Evolutionary conservation across 495 filamentous ascomycete genomes (phyloP), one percentile per base, ranked within the genome.

Genomic region (Xylona heveae): DNA sequence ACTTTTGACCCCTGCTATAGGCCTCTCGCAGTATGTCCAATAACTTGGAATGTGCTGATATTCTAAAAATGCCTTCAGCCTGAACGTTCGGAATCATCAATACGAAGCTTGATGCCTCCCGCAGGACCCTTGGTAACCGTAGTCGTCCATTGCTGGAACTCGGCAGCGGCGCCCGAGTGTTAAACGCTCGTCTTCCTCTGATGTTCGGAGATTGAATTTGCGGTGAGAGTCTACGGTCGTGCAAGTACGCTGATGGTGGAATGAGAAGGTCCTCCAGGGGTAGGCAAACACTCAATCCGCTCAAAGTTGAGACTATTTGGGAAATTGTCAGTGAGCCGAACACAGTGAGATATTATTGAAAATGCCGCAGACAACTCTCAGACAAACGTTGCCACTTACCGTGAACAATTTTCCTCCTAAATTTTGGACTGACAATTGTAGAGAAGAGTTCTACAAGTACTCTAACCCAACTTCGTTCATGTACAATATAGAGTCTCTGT

Each of bases 401-500:
- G 36, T 65, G 61, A 6, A 65, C 45, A 16, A 68, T 55, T 48
- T 68, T 68, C 48, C 58, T 57, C 40, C 59, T 49, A 38, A 66
- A 66, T 37, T 68, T 68, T n/a, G 58, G 58, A 20, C 57, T 60
- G 18, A 66, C 63, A 10, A 68, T 55, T 3, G 61, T 62, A 2
- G 58, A 59, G 43, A 68, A 61, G 40, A 66, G 57, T 38, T 66
- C 63, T n/a, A 64, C 46, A 25, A 68, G 44, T 15, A 67, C 53
- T 31, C 64, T 49, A 9, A 68, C 59, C 63, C 64, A 68, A 18
- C 50, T 55, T 35, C 57, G 57, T 44, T 66, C 64, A 39, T 68
- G 63, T 26, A 68, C 64, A 39, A 68, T 59, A 45, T 61, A 68
- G 12, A 68, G 45, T 37, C 50, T 57, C 38, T 57, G 51, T 19